Evolutionary conservation across 2,329 filamentous ascomycete genomes (phyloP), one percentile per base, ranked within the genome.

Genomic region (Lecanicillium sp.): DNA sequence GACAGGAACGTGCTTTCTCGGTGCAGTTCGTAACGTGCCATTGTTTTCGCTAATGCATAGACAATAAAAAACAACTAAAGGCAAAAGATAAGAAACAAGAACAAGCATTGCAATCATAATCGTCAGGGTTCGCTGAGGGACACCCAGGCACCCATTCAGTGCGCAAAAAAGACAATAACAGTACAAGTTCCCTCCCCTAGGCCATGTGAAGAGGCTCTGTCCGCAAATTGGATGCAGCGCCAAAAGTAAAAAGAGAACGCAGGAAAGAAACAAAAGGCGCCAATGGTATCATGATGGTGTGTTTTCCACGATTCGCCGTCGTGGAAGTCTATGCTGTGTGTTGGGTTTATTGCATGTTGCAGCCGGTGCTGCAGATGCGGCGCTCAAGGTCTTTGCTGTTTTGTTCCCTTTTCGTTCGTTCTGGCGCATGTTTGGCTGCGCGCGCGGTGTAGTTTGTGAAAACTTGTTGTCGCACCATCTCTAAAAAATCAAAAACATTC

Each of bases 1-100:
- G 17, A 33, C 3, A 30, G 15, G 15, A 43, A 23, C 4, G 7
- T 19, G 6, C 12, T n/a, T n/a, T n/a, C 14, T 6, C 20, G 30
- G 6, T 10, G 12, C 20, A 35, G 14, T 17, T 35, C 54, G 36
- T 58, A 52, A 53, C 39, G 14, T 33, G 49, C 35, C 40, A 52
- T 44, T 51, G 30, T 49, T 50, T n/a, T 55, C 55, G 45, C 48
- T 49, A 39, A 50, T 44, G 17, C 33, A 20, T 12, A 36, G n/a
- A 15, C 5, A 20, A 36, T 7, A 27, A 35, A 23, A 36, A 11
- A 15, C 5, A 20, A 36, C 10, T 19, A 35, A 23, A 52, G 19
- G 44, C 52, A 52, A 51, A 51, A 32, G 42, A 41, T 50, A 50
- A 23, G 33, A 43, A 39, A 30, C 17, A 50, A 49, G 48, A 38